These are phyloP conservation scores for Lathyrus sativus DNA, from an alignment of 306 rosid species.

Conservation along the genomic window DNA sequence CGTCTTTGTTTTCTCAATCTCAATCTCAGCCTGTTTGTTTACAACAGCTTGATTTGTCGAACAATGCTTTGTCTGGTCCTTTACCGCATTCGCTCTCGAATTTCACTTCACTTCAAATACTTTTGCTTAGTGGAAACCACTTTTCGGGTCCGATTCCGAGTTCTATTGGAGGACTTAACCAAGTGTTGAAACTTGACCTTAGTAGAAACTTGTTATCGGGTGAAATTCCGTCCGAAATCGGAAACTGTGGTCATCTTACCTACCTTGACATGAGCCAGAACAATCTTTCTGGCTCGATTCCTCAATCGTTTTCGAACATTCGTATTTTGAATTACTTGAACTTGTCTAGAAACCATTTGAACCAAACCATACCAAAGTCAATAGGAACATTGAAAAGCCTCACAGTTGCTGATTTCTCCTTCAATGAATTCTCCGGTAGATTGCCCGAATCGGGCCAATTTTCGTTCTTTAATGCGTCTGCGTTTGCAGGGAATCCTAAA, in stretches of 20 bases:
- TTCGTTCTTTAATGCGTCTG: constrained; percentile 69
- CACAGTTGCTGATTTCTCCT: constrained; percentile 88
- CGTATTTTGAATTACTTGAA: constrained; percentile 67
- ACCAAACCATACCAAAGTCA: constrained; percentile 61
- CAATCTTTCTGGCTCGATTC: constrained; percentile 77
- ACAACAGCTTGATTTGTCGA: constrained; percentile 72
- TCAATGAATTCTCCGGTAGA: constrained; percentile 77
- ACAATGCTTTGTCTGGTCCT: constrained; percentile 71
- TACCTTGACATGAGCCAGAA: constrained; percentile 90
- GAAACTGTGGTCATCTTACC: constrained; percentile 60
- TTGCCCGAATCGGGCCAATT: constrained; percentile 84
- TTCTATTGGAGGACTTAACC: constrained; percentile 64
- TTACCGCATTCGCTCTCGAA: constrained; percentile 67
- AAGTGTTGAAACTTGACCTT: constrained; percentile 66
- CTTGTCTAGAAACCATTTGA: constrained; percentile 72
- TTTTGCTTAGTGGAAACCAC: constrained; percentile 65
- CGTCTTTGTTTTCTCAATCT: no score
- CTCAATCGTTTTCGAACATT: constrained; percentile 59
- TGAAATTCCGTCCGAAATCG: constrained; percentile 63
- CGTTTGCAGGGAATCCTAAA: constrained; percentile 81
- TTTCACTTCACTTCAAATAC: constrained; percentile 68
- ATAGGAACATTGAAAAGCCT: constrained; percentile 80
- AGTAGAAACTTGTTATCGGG: constrained; percentile 66
- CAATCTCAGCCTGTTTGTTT: constrained; percentile 45
- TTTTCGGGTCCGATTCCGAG: constrained; percentile 79